Evolutionary conservation across 345 rosid species (phyloP).

Genomic region (Nasturtium officinale): DNA sequence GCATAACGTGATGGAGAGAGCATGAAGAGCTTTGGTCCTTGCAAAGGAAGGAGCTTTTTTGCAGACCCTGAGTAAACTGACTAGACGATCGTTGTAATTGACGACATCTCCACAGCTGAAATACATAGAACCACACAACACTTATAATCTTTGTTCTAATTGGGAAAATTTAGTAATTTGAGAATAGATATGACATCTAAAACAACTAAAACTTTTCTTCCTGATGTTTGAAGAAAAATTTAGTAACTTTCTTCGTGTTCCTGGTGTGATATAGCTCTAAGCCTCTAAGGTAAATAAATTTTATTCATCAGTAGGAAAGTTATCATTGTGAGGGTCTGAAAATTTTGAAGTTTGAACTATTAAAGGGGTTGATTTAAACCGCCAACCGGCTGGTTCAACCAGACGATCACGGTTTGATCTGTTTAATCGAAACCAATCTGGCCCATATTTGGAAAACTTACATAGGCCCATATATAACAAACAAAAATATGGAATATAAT

Average conservation of each 20-base stretch:
- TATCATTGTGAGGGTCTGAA: not conserved
- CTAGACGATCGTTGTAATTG: conserved; percentile 50
- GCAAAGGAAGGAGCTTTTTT: conserved; percentile 51
- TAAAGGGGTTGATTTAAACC: not conserved
- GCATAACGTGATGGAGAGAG: conserved; percentile 57
- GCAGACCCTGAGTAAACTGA: conserved; percentile 53
- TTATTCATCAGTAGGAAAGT: not conserved
- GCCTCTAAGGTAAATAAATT: not conserved
- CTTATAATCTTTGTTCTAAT: not conserved
- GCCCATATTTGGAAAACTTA: not conserved
- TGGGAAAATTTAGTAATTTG: not conserved
- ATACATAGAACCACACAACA: no score
- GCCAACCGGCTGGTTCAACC: not conserved
- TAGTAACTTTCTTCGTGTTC: not conserved
- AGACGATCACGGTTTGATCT: conserved; percentile 8
- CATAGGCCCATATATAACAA: not conserved
- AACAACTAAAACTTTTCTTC: not conserved
- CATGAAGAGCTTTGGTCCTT: conserved; percentile 65
- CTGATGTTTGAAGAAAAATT: not conserved
- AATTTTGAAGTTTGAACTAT: not conserved
- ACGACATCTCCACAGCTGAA: no score
- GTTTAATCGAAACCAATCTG: not conserved
- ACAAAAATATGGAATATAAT: not conserved
- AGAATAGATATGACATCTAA: not conserved
- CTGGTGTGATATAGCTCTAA: not conserved